A percentile compares a stretch with the other conserved stretches of the same genome.
Conservation (phyloP, 345 rosid species). For the Citrus australasica region DNA sequence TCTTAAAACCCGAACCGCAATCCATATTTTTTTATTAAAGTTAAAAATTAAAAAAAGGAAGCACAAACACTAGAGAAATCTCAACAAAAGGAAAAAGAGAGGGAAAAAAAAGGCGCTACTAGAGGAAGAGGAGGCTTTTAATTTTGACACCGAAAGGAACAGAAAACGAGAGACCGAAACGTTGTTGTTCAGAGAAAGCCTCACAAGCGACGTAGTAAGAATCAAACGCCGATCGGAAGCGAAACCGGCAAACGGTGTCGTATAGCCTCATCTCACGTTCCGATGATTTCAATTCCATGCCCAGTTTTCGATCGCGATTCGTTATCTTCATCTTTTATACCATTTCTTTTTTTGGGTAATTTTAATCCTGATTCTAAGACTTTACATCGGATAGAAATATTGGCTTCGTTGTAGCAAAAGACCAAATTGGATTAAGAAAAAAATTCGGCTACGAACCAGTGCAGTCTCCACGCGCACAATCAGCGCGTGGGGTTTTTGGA, state of each 20-base stretch:
- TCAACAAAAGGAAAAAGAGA: background rate
- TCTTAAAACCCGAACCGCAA: slow-evolving; percentile 23
- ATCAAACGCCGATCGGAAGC: slow-evolving; percentile 36
- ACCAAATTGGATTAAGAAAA: background rate
- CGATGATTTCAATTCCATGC: slow-evolving; percentile 12
- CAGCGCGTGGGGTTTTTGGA: background rate
- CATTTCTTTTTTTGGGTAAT: background rate
- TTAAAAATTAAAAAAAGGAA: background rate
- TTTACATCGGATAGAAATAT: background rate
- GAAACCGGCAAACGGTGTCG: slow-evolving; percentile 31
- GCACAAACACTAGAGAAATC: background rate
- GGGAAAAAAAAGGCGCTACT: background rate
- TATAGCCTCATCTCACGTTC: slow-evolving; percentile 15
- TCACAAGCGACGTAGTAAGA: slow-evolving; percentile 45
- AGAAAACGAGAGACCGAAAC: slow-evolving; percentile 8
- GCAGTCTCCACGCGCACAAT: background rate
- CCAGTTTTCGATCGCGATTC: background rate
- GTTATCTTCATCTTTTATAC: slow-evolving; percentile 19
- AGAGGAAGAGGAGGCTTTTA: slow-evolving; percentile 14
- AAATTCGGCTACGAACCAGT: background rate
- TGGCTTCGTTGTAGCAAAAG: background rate
- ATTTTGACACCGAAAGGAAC: slow-evolving; percentile 7
- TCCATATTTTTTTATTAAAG: slow-evolving; percentile 31
- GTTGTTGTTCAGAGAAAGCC: slow-evolving; percentile 37
- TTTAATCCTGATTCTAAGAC: background rate